Base-by-base conservation (phyloP, 805 yeast genomes). In the Teunomyces stri region DNA sequence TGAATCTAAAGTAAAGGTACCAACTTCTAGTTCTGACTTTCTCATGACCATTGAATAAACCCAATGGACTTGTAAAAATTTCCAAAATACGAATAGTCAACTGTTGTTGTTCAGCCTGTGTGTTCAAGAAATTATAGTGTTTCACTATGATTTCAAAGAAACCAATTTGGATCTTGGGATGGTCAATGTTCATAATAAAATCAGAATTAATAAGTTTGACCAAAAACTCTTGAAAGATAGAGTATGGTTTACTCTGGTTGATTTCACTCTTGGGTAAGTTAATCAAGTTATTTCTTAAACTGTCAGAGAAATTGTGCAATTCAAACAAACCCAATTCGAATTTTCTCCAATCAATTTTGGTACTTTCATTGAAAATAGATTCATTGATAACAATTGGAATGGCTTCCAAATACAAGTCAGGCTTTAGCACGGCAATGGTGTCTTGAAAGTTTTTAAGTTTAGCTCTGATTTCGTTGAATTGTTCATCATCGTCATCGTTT, bases 241-340 rank as follows among this genome's bases (percentile, higher is more conserved):
- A 65, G 53, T 79, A 80, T 4, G 92, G 89, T 61, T 84, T 79
- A 2, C 90, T 81, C 22, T 79, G 79, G 47, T 75, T 73, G 28
- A 89, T 75, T 65, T 84, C 84, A 16, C 72, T 75, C 60, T 88
- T 84, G 36, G 85, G 84, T 35, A 87, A 59, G 56, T 82, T 82
- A 65, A 89, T 80, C n/a, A 85, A 65, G 55, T 89, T 89, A 57
- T 84, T 87, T 64, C 89, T 81, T 48, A 91, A 72, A 47, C 87
- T 79, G 51, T 92, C 98, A 43, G 90, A 82, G 54, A 85, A 83
- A 54, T 84, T 85, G 45, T 82, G 79, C 59, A 94, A 76, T 66
- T 91, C 95, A 62, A 76, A 90, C 44, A 94, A 71, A 2, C 96
- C 97, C 52, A 94, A 75, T 66, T 94, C 99, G 34, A 89, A 74